Conservation (phyloP, 1,284 basidiomycete species). For the Cystobasidiaceae sp. region DNA sequence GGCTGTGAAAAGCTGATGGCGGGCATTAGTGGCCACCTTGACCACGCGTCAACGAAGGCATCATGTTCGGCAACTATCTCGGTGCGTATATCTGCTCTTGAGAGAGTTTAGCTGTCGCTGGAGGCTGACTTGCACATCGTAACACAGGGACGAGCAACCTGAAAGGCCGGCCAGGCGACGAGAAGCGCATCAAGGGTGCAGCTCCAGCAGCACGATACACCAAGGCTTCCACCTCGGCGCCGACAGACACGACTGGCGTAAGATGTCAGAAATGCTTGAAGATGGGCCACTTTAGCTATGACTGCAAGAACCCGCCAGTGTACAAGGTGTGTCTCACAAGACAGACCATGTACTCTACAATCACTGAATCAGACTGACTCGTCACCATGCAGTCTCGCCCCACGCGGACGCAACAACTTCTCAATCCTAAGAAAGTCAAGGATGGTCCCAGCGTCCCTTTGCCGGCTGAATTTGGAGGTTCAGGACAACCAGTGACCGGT, state of each 20-base stretch:
- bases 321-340: slow-evolving; percentile 18
- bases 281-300: slow-evolving; percentile 25
- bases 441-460: slow-evolving; percentile 17
- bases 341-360: not conserved
- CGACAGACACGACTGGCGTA: slow-evolving; percentile 13
- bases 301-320: slow-evolving; percentile 20
- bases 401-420: slow-evolving; percentile 21
- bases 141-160: not conserved
- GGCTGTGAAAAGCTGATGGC: too few relatives aligned
- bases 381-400: slow-evolving; percentile 9
- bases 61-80: slow-evolving; percentile 30
- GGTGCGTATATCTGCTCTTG: not conserved
- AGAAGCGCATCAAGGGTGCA: slow-evolving; percentile 18
- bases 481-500: slow-evolving; percentile 20
- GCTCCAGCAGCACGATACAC: slow-evolving; percentile 27
- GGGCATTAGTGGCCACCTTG: too few relatives aligned
- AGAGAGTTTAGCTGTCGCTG: not conserved
- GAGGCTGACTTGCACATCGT: not conserved
- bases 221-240: slow-evolving; percentile 15
- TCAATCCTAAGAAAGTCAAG: slow-evolving; percentile 25
- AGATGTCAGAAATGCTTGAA: slow-evolving; percentile 30
- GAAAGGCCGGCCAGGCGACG: slow-evolving; percentile 12
- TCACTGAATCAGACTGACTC: not conserved
- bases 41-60: not conserved
- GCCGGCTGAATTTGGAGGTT: slow-evolving; percentile 28